Evolutionary conservation across 1,284 basidiomycete species (phyloP).

Genomic region (Melampsora americana): DNA sequence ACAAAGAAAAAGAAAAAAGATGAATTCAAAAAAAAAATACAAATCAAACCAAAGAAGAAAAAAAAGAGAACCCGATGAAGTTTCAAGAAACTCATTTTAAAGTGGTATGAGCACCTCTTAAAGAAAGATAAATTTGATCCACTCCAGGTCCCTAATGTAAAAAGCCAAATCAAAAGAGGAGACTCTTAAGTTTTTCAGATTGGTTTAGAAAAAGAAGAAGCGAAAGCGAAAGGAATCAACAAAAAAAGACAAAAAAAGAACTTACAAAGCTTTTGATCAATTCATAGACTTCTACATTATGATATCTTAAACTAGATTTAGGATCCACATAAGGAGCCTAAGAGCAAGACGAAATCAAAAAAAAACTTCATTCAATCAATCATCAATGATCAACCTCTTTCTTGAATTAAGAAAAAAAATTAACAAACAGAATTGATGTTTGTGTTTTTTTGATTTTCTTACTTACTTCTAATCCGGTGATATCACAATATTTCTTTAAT

Average conservation of each 20-base stretch:
- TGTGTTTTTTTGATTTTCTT: no score
- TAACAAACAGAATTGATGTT: no score
- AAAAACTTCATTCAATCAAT: background rate
- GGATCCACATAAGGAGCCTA: constrained; percentile 82
- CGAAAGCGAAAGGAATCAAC: background rate
- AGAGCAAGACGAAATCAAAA: constrained; percentile 10
- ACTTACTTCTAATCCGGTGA: constrained; percentile 73
- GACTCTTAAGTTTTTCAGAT: no score
- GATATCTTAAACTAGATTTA: constrained; percentile 72
- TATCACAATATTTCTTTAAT: constrained; percentile 75
- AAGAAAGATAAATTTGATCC: constrained; percentile 39
- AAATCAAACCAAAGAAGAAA: background rate
- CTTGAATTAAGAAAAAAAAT: no score
- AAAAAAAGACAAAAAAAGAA: constrained; percentile 44
- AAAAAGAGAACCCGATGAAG: background rate
- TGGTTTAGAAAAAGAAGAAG: background rate
- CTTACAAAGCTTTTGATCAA: constrained; percentile 72
- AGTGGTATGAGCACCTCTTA: constrained; percentile 40
- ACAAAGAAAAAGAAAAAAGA: no score
- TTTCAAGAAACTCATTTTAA: constrained; percentile 9
- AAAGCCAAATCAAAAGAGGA: no score
- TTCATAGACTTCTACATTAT: constrained; percentile 80
- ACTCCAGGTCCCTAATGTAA: constrained; percentile 24
- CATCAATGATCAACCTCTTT: no score
- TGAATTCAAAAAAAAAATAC: no score